Base-by-base conservation (phyloP, 352 stramenopile species). In the Phytopythium helicoides region DNA sequence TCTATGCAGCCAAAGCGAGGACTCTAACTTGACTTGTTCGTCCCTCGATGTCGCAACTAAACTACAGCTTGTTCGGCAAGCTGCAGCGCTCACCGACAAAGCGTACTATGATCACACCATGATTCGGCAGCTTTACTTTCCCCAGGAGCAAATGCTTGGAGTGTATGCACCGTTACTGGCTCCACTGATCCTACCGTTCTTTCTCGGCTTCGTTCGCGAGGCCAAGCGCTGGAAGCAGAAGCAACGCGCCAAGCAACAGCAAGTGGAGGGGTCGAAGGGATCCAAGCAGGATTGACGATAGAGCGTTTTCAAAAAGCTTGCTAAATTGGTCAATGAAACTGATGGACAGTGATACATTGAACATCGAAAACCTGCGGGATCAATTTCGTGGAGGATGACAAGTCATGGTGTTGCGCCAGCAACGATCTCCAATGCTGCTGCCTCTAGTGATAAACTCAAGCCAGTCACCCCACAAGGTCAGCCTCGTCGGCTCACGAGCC, bases 101-200 rank as follows among this genome's bases (percentile, higher is more conserved):
- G 76, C 74, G 37, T 85, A 87, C 56, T 84, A 80, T 45, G 76
- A 87, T 54, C 74, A 79, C 56, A 86, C 76, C 23, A 87, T 87
- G 76, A 84, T 85, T 56, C 76, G 73, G 2, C 76, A 87, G 50
- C 62, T 87, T 31, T 87, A 87, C 52, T 87, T 87, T 47, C 76
- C 76, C 7, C 71, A 87, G 60, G 76, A 85, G 46, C 73, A 87
- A 21, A 83, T 87, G 68, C 51, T 84, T 21, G 76, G 73, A 3
- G 76, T 87, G 11, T 87, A 86, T 47, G 73, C 74, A 8, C 76
- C 76, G 33, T 67, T 87, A 22, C 66, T 87, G 2, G 76, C 76
- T 18, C 76, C 76, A 28, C 62, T 87, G n/a, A 54, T 87, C 16
- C 54, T 87, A 31, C 76, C 76, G 4, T 86, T 87, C 49, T 46